Conservation (phyloP, 1,284 basidiomycete species). For the Ceratobasidium sp. region DNA sequence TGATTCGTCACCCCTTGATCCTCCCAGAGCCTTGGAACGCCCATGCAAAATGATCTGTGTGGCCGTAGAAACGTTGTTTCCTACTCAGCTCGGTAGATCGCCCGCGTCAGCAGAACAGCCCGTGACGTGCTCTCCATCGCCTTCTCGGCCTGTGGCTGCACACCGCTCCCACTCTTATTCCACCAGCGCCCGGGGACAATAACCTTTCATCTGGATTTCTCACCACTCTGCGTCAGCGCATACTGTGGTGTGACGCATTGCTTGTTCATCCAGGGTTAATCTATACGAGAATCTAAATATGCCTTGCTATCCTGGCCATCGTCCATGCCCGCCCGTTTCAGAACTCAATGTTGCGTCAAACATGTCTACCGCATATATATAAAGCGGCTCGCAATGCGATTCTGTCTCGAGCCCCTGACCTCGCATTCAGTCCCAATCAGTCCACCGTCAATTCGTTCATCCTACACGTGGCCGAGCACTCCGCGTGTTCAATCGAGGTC, state of each 20-base stretch:
- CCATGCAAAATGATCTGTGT: not conserved
- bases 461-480: not conserved
- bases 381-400: not conserved
- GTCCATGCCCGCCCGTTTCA: conserved; percentile 5
- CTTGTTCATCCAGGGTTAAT: conserved; percentile 15
- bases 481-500: conserved; percentile 2
- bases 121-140: not conserved
- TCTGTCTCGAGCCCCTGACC: not conserved
- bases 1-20: conserved; percentile 6
- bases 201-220: no score
- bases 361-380: no score
- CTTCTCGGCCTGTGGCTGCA: not conserved
- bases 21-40: not conserved
- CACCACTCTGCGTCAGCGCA: not conserved
- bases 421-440: not conserved
- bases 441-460: not conserved
- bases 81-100: not conserved
- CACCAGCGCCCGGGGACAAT: not conserved
- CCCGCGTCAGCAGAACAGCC: conserved; percentile 11
- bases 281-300: not conserved
- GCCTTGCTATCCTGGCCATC: conserved; percentile 5
- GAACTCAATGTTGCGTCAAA: not conserved
- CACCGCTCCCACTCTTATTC: not conserved
- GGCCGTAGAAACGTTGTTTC: conserved; percentile 7
- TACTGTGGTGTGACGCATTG: not conserved